Conservation (phyloP, 1,139 yeast genomes). For the Spathaspora sp. region DNA sequence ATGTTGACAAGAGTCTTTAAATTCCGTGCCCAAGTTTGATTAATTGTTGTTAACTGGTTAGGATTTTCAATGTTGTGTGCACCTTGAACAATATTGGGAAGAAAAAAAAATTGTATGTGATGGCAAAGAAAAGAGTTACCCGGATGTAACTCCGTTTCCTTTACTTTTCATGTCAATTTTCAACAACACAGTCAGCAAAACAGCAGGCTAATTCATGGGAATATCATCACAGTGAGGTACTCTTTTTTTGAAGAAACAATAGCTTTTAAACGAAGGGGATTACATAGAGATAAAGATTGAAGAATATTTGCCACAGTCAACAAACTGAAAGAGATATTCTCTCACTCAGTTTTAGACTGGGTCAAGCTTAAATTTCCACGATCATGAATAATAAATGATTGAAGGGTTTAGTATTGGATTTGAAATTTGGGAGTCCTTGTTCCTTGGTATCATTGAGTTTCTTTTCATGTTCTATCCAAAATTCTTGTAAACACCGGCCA, state of each 20-base stretch:
- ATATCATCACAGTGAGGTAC: not conserved
- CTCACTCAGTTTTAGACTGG: not conserved
- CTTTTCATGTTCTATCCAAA: not conserved
- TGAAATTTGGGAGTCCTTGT: not conserved
- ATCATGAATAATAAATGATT: not conserved
- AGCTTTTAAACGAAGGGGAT: not conserved
- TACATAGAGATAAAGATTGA: slow-evolving; percentile 1
- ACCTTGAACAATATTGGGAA: not conserved
- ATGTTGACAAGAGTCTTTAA: not conserved
- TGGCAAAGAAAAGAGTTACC: slow-evolving; percentile 1
- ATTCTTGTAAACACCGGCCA: too few species aligned
- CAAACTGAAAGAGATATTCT: not conserved
- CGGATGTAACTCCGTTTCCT: not conserved
- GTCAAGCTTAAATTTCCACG: not conserved
- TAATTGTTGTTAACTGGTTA: not conserved
- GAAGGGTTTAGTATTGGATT: not conserved
- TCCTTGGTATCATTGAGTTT: not conserved
- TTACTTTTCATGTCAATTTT: not conserved
- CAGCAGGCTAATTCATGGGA: not conserved
- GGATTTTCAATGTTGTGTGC: not conserved
- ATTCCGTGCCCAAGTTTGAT: not conserved
- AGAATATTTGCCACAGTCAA: not conserved
- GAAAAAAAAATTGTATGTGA: slow-evolving; percentile 1
- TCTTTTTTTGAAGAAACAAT: not conserved
- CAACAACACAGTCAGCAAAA: not conserved